Base-by-base conservation (phyloP, 352 stramenopile species). In the Pythium apleroticum region DNA sequence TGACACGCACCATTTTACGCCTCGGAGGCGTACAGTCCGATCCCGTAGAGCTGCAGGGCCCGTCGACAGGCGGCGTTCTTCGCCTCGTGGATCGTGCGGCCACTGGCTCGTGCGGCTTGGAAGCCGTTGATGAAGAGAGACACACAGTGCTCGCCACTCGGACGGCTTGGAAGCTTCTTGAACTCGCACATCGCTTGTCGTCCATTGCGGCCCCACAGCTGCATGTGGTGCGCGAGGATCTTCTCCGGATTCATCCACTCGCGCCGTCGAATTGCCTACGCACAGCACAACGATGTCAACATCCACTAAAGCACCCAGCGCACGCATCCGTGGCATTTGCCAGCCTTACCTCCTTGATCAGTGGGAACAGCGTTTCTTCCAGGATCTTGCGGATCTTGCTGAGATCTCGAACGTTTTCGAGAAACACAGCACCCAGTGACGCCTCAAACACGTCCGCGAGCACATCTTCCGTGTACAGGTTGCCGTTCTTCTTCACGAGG, bases 161-260 rank as follows among this genome's bases (percentile, higher is more conserved):
- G 31, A n/a, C 60, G 28, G 8, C 20, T 55, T 9, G 65, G 56
- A 31, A 90, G 73, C 20, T 49, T 77, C 48, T 78, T 80, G 58
- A 94, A 91, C 55, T 74, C 71, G 55, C 75, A 89, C 19, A 68
- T 33, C 43, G 89, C 80, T 24, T 61, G 54, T 8, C 46, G 52
- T 12, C 66, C 72, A 1, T 65, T 69, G 20, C 65, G 63, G 30
- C 73, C 74, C 85, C 85, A 94, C 6, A 87, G 72, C 20, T 45
- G 60, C 5, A 94, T 56, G 59, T 93, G 86, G 37, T 92, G 77
- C 6, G 55, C 56, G 2, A 96, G 80, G 22, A 88, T 73, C 57
- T 93, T 91, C 31, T 78, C 80, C 7, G 85, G 77, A 30, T 86
- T 90, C 80, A 95, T 90, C 85, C 85, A 94, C 63, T 94, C 77